These are phyloP conservation scores for Talaromyces adpressus DNA, from an alignment of 495 filamentous ascomycete genomes.

Conservation along the genomic window DNA sequence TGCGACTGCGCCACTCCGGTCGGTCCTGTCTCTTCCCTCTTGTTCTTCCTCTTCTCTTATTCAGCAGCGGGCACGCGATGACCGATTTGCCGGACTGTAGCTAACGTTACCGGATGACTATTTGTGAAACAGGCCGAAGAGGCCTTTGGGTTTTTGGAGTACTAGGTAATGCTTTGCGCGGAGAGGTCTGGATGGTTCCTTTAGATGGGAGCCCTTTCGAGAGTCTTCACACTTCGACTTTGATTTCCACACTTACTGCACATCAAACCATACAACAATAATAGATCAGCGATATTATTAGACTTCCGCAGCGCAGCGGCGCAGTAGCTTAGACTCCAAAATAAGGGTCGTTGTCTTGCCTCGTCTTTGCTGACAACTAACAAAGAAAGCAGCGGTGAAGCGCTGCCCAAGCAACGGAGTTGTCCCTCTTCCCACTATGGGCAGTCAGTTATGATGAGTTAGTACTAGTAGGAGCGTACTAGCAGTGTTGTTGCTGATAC, in stretches of 20 bases:
- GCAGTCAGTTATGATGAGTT: not conserved
- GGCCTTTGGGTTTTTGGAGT: not conserved
- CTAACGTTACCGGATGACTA: not conserved
- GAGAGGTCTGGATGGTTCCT: not conserved
- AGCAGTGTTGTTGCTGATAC: not conserved
- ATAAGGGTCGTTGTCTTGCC: not conserved
- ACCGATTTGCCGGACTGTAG: not conserved
- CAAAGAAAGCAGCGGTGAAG: slow-evolving; percentile 2
- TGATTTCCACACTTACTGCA: not conserved
- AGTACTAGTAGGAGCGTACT: not conserved
- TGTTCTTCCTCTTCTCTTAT: not conserved
- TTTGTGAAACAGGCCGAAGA: not conserved
- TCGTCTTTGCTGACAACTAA: not conserved
- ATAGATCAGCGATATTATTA: not conserved
- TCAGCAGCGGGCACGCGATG: not conserved
- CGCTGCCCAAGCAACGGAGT: slow-evolving; percentile 1
- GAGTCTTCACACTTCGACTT: not conserved
- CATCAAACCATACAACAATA: not conserved
- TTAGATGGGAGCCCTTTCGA: not conserved
- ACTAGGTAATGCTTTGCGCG: not conserved
- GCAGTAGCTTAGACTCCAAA: not conserved
- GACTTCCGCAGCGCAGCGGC: not conserved
- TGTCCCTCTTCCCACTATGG: not conserved
- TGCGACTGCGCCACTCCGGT: slow-evolving; percentile 1
- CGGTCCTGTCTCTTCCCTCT: not conserved